Base-by-base conservation (phyloP, 257 asterid genomes). In the Capsicum chinense region DNA sequence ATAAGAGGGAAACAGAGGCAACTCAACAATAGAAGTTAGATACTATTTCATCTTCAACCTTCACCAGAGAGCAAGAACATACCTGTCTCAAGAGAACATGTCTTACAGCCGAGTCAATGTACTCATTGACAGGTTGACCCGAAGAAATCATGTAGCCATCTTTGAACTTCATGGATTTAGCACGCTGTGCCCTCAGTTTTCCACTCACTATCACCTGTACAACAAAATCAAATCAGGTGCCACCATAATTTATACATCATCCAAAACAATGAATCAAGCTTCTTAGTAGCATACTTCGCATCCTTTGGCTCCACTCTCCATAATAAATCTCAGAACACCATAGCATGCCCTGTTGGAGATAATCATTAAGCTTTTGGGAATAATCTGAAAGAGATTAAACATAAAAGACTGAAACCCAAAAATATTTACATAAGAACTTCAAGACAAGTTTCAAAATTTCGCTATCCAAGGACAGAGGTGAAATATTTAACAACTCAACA, bases 271-370 rank as follows among this genome's bases (percentile, higher is more conserved):
- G 3, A 19, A 52, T 48, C 8, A 35, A 52, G 19, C 11, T 26
- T 76, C n/a, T 9, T n/a, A 16, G n/a, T 54, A 48, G 57, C 19
- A 70, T 3, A 92, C 94, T 91, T 91, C 93, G 12, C 92, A 91
- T 56, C 92, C 92, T 89, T 90, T 92, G 14, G 93, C 92, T 69
- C 94, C 94, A 50, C 86, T 90, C 90, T 92, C 93, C 90, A 90
- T 90, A 0, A 89, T 88, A 82, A 87, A 93, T 54, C 93, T 86
- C 84, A 91, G 80, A 10, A 91, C 93, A 82, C 93, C 95, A 70
- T 90, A 90, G 89, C 93, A 91, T 12, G 93, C 93, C 86, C 93
- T 89, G 87, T 81, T 79, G 52, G 78, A 59, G 33, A 76, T 66
- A 84, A 59, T 59, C 12, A n/a, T 59, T 59, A 7, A n/a, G 35